Percentiles rank a stretch among this genome's conserved stretches.
These are phyloP conservation scores for Cucurbita ficifolia DNA, from an alignment of 306 rosid genomes.

Conservation along the genomic window DNA sequence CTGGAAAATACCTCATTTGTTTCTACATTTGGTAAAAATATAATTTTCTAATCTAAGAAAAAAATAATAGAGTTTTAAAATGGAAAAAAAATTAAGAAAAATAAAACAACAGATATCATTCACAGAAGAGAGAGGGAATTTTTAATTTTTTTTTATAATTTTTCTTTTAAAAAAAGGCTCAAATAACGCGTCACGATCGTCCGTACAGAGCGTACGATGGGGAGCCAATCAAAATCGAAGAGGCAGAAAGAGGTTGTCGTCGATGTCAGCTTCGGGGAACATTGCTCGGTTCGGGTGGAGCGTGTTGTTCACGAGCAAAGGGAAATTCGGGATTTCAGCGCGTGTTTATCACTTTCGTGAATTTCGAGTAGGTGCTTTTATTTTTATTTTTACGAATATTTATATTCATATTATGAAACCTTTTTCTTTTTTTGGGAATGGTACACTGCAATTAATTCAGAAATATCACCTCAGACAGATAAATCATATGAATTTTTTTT, in stretches of 20 bases:
- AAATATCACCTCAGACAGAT: neutral
- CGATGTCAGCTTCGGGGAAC: neutral
- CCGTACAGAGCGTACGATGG: neutral
- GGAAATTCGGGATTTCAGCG: neutral
- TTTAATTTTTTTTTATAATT: too few species aligned
- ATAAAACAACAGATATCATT: neutral
- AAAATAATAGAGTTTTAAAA: neutral
- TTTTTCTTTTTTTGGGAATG: neutral
- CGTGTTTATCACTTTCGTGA: neutral
- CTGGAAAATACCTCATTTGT: neutral
- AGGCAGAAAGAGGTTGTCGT: neutral
- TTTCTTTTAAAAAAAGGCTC: neutral
- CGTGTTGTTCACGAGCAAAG: neutral
- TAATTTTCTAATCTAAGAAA: neutral
- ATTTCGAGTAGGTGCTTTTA: neutral
- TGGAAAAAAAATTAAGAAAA: neutral
- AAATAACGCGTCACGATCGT: neutral
- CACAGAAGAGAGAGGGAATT: neutral
- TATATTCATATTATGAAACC: neutral
- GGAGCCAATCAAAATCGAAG: neutral
- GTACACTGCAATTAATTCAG: neutral
- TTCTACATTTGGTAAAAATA: neutral
- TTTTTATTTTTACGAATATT: neutral
- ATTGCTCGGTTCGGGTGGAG: neutral
- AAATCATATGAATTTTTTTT: neutral